Evolutionary conservation across 805 yeast species (phyloP).

Genomic region (Spencermartinsiella europaea): DNA sequence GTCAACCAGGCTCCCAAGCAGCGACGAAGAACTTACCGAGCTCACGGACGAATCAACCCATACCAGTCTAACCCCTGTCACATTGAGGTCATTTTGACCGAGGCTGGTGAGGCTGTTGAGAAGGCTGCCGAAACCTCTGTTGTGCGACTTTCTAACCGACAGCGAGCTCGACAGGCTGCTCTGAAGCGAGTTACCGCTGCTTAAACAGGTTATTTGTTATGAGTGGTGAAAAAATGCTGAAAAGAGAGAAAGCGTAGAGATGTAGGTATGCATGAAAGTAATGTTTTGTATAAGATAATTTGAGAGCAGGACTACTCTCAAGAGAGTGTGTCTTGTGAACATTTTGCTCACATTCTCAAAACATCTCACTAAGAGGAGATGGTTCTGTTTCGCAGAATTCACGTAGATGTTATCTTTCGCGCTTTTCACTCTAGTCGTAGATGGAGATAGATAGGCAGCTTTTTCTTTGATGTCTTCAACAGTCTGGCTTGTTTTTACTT

Average conservation of each 20-base stretch:
- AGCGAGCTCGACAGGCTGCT: conserved; percentile 84
- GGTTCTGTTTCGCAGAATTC: too few relatives aligned
- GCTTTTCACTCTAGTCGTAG: too few relatives aligned
- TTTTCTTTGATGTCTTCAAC: too few relatives aligned
- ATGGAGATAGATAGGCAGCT: too few relatives aligned
- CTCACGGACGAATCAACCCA: conserved; percentile 99
- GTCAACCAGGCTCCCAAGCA: conserved; percentile 99
- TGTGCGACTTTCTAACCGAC: conserved; percentile 82
- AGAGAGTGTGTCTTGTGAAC: too few relatives aligned
- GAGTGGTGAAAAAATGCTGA: not conserved
- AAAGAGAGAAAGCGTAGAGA: not conserved
- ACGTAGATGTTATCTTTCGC: too few relatives aligned
- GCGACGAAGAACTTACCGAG: conserved; percentile 99
- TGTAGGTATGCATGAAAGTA: conserved; percentile 1
- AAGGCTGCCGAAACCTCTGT: conserved; percentile 72
- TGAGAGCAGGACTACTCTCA: too few relatives aligned
- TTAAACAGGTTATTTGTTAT: conserved; percentile 8
- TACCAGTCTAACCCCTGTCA: conserved; percentile 99
- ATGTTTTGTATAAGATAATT: not conserved
- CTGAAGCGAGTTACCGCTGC: conserved; percentile 80
- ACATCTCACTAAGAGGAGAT: too few relatives aligned
- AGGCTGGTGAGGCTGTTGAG: conserved; percentile 88
- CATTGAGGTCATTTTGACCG: conserved; percentile 95
- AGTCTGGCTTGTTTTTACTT: too few relatives aligned
- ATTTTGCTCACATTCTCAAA: too few relatives aligned